These are phyloP conservation scores for Lichina pygmaea DNA, from an alignment of 495 filamentous ascomycete species.

Conservation along the genomic window DNA sequence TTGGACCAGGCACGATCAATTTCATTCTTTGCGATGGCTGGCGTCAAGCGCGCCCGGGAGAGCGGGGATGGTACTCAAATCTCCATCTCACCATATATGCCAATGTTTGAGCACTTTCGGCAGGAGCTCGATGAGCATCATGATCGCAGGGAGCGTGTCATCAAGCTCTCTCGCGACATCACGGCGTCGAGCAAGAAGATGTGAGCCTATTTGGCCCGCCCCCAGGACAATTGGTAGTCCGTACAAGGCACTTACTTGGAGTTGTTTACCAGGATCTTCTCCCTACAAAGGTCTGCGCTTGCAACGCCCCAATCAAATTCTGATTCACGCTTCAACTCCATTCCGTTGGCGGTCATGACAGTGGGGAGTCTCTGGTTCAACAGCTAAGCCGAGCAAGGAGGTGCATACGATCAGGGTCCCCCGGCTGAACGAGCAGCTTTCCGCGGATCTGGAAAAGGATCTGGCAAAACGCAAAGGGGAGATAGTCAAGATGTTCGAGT, in stretches of 20 bases:
- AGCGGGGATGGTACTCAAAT: neutral
- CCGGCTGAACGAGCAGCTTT: slow-evolving; percentile 18
- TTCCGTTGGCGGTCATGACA: no score
- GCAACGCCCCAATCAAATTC: neutral
- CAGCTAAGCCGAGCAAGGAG: no score
- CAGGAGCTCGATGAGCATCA: slow-evolving; percentile 82
- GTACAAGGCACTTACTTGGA: neutral
- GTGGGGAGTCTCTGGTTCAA: no score
- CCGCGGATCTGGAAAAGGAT: slow-evolving; percentile 34
- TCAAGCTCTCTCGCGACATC: slow-evolving; percentile 73
- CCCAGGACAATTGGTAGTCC: neutral
- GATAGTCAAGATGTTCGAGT: slow-evolving; percentile 37
- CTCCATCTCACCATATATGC: slow-evolving; percentile 20
- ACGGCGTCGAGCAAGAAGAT: slow-evolving; percentile 93
- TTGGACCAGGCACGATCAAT: no score
- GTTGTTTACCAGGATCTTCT: slow-evolving; percentile 43
- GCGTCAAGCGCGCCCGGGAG: neutral
- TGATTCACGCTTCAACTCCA: no score
- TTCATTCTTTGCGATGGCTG: neutral
- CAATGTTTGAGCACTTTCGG: slow-evolving; percentile 68
- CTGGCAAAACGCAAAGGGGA: slow-evolving; percentile 31
- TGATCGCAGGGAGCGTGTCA: slow-evolving; percentile 67
- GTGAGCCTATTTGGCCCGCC: slow-evolving; percentile 18
- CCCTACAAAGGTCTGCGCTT: slow-evolving; percentile 47
- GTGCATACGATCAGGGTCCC: neutral